phyloP scores from a whole-genome alignment of 2,329 filamentous ascomycete genomes.

The Cyphellophora europaea region DNA sequence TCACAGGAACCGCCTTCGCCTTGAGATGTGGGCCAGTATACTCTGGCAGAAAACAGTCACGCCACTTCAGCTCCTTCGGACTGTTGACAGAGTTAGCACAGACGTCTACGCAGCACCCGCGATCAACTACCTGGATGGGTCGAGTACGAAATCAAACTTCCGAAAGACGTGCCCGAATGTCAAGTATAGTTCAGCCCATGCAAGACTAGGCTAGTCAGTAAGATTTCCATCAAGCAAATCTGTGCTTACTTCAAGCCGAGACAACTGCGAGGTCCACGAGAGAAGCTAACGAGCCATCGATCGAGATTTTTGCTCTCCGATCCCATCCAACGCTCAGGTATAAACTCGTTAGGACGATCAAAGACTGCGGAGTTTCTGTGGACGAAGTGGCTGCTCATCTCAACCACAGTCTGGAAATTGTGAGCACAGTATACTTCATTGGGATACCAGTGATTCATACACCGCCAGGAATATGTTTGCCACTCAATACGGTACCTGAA shows the following conservation, averaged over 20 bases:
- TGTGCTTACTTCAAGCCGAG: slow-evolving; percentile 23
- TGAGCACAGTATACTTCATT: not conserved
- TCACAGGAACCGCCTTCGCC: too few species aligned
- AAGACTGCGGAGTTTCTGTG: slow-evolving; percentile 15
- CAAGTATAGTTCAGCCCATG: slow-evolving; percentile 11
- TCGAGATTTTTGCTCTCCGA: slow-evolving; percentile 21
- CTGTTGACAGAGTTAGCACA: too few species aligned
- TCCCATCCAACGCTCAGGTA: slow-evolving; percentile 31
- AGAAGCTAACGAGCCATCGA: slow-evolving; percentile 33
- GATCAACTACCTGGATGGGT: slow-evolving; percentile 3
- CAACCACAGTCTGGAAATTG: slow-evolving; percentile 19
- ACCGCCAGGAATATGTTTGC: slow-evolving; percentile 15
- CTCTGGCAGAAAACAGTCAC: too few species aligned
- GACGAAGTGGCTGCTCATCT: slow-evolving; percentile 19
- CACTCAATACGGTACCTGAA: slow-evolving; percentile 13
- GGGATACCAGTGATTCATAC: slow-evolving; percentile 10
- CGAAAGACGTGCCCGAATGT: slow-evolving; percentile 8
- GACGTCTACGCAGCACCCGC: too few species aligned
- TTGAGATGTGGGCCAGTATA: too few species aligned
- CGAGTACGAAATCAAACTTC: slow-evolving; percentile 4
- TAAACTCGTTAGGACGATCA: slow-evolving; percentile 17
- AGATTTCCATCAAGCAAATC: not conserved
- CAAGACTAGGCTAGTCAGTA: slow-evolving; percentile 7
- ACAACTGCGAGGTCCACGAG: slow-evolving; percentile 31
- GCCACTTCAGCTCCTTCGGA: too few species aligned